Percentiles rank a stretch among this genome's conserved stretches.
These are phyloP conservation scores for Aspergillus sp. DNA, from an alignment of 2,329 filamentous ascomycete genomes.

Conservation along the genomic window DNA sequence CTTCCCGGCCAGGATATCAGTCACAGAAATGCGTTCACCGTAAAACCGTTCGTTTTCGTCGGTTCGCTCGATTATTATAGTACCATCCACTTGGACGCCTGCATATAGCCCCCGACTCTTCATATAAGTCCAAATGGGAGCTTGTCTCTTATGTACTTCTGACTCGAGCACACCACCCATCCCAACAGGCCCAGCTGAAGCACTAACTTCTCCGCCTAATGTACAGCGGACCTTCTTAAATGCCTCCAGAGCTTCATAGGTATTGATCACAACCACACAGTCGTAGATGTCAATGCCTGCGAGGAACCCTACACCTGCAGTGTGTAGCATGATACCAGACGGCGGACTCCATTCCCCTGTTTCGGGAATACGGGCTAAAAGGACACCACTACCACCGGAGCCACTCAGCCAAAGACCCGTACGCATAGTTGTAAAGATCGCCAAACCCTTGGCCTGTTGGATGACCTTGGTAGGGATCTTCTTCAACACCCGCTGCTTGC, in stretches of 20 bases:
- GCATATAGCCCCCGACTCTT: conserved; percentile 89
- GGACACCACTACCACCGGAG: conserved; percentile 82
- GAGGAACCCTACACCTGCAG: conserved; percentile 82
- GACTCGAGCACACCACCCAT: conserved; percentile 72
- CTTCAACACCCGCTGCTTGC: conserved; percentile 67
- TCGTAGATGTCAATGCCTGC: conserved; percentile 95
- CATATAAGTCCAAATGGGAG: conserved; percentile 80
- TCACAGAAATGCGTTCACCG: conserved; percentile 62
- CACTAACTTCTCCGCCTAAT: conserved; percentile 76
- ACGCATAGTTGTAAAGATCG: conserved; percentile 94
- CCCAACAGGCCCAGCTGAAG: conserved; percentile 74
- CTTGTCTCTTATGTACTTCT: conserved; percentile 65
- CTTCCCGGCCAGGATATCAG: conserved; percentile 64
- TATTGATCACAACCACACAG: conserved; percentile 90
- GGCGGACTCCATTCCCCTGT: conserved; percentile 91
- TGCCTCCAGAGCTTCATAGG: conserved; percentile 75
- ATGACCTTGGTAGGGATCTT: conserved; percentile 87
- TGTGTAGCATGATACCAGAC: conserved; percentile 87
- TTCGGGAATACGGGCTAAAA: conserved; percentile 73
- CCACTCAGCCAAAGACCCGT: conserved; percentile 90
- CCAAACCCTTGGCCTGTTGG: conserved; percentile 82
- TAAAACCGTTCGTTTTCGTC: conserved; percentile 89
- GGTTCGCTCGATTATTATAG: conserved; percentile 79
- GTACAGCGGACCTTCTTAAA: conserved; percentile 79
- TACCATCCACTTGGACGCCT: conserved; percentile 83